Conservation (phyloP, 805 yeast species). For the Spathaspora gorwiae region DNA sequence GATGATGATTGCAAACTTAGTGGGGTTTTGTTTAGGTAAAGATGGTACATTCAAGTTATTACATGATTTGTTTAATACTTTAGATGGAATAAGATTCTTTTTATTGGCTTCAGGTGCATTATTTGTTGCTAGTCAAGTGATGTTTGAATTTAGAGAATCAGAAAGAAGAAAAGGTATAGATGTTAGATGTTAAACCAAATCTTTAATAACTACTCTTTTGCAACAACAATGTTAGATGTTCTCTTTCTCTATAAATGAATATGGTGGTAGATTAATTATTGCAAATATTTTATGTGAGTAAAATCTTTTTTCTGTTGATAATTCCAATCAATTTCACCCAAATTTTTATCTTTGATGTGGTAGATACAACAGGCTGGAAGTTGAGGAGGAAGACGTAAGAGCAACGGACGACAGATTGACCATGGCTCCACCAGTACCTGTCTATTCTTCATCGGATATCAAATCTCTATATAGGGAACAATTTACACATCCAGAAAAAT, state of each 20-base stretch:
- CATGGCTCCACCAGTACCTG: constrained; percentile 46
- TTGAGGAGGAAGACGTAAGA: neutral
- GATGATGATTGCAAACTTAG: constrained; percentile 96
- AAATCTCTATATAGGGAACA: constrained; percentile 20
- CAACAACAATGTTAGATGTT: too few relatives aligned
- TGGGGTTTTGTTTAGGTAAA: constrained; percentile 89
- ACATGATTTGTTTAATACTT: constrained; percentile 66
- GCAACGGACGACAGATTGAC: neutral
- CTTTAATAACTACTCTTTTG: neutral
- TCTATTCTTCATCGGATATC: constrained; percentile 27
- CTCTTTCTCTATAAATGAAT: neutral
- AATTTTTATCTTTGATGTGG: too few relatives aligned
- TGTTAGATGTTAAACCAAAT: constrained; percentile 55
- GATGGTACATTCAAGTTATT: constrained; percentile 75
- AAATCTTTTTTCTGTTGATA: too few relatives aligned
- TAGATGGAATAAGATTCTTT: constrained; percentile 62
- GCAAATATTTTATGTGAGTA: too few relatives aligned
- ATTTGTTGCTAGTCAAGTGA: constrained; percentile 83
- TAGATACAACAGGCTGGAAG: too few relatives aligned
- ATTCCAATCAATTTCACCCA: too few relatives aligned
- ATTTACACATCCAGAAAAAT: constrained; percentile 25
- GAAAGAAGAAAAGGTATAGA: constrained; percentile 82
- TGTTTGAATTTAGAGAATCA: constrained; percentile 87
- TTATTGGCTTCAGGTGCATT: constrained; percentile 57
- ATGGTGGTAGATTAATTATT: neutral